Percentiles rank a stretch among this genome's conserved stretches.
Conservation (phyloP, 305 asterid genomes). For the Solanum chacoense region DNA sequence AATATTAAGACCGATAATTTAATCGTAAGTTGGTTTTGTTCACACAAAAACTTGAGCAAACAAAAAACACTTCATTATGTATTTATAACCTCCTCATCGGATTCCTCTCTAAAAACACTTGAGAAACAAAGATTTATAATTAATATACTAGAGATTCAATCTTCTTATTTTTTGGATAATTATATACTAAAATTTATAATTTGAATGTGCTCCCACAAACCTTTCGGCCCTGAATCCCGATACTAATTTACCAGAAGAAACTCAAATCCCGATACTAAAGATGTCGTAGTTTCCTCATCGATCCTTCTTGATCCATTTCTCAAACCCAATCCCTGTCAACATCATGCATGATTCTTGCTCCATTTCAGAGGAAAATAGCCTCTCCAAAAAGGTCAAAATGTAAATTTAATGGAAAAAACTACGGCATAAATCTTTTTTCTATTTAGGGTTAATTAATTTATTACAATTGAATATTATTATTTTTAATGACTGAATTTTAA, state of each 20-base stretch:
- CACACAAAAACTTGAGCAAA: not conserved
- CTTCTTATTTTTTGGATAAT: not conserved
- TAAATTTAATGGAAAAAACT: not conserved
- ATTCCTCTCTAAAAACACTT: not conserved
- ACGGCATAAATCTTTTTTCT: too few species aligned
- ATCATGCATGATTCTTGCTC: not conserved
- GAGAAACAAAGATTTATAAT: not conserved
- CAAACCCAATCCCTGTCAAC: not conserved
- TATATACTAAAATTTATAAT: not conserved
- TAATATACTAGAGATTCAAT: not conserved
- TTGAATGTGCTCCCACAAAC: conserved; percentile 17
- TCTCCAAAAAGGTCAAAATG: too few species aligned
- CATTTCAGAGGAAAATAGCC: too few species aligned
- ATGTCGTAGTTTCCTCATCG: not conserved
- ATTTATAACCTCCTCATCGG: not conserved
- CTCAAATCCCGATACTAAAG: conserved; percentile 24
- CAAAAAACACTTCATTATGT: not conserved
- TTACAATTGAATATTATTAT: too few species aligned
- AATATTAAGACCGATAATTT: too few species aligned
- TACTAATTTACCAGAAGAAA: too few species aligned
- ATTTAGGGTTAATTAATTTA: not conserved
- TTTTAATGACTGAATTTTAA: not conserved
- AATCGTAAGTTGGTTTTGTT: not conserved
- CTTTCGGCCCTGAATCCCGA: not conserved
- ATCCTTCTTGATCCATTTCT: too few species aligned